Conservation (phyloP, 305 asterid genomes). For the Solanum aculeatissimum region DNA sequence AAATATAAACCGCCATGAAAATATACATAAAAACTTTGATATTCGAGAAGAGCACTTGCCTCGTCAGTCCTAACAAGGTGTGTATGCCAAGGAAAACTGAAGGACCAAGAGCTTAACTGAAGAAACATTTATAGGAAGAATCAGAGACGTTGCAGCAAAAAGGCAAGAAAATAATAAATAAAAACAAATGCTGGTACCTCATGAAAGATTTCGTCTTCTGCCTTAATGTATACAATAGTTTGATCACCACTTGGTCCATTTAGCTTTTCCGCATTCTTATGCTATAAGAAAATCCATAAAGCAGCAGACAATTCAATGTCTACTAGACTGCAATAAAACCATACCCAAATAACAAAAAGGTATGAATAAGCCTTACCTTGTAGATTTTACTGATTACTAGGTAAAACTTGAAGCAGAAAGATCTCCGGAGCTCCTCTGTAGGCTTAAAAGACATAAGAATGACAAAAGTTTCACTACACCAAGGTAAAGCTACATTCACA, state of each 20-base stretch:
- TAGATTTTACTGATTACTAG: constrained; percentile 70
- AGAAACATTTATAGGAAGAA: constrained; percentile 14
- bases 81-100: constrained; percentile 51
- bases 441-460: constrained; percentile 41
- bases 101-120: constrained; percentile 91
- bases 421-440: constrained; percentile 55
- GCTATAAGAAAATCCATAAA: constrained; percentile 26
- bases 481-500: background rate
- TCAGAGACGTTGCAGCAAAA: constrained; percentile 1
- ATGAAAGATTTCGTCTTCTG: constrained; percentile 64
- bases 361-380: constrained; percentile 29
- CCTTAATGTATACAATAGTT: constrained; percentile 44
- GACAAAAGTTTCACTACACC: constrained; percentile 7
- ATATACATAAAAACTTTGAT: background rate
- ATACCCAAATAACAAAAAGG: background rate
- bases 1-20: background rate
- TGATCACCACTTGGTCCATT: constrained; percentile 37
- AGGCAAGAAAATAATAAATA: background rate
- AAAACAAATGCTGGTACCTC: constrained; percentile 29
- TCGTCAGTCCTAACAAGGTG: constrained; percentile 52
- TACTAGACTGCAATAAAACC: background rate
- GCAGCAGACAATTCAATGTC: background rate
- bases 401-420: constrained; percentile 60
- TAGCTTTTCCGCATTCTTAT: constrained; percentile 37
- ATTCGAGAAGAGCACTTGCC: constrained; percentile 28